Conservation (phyloP, 345 rosid species). For the Brassica rapa region DNA sequence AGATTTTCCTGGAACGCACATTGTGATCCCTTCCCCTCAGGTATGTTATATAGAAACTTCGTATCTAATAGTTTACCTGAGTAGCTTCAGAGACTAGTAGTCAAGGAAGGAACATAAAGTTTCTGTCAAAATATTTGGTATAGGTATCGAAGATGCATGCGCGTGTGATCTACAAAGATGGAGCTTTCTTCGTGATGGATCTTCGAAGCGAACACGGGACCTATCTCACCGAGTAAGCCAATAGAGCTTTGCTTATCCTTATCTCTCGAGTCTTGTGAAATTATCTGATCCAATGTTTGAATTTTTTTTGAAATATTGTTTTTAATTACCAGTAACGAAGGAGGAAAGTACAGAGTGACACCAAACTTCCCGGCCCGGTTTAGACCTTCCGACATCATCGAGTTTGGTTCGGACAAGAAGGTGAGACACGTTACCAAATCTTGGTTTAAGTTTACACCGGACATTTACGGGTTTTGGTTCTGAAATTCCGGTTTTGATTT, state of each 20-base stretch:
- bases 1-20: conserved; percentile 55
- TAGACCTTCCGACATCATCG: conserved; percentile 57
- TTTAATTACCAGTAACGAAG: conserved; percentile 54
- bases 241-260: background rate
- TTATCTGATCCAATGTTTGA: conserved; percentile 1
- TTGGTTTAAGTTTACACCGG: background rate
- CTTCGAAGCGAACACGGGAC: conserved; percentile 75
- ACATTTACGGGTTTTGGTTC: background rate
- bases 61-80: background rate
- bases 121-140: conserved; percentile 6
- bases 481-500: background rate
- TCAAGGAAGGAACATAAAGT: background rate
- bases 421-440: conserved; percentile 38
- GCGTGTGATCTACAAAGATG: conserved; percentile 67
- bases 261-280: background rate
- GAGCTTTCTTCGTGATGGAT: conserved; percentile 72
- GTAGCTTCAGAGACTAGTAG: conserved; percentile 10
- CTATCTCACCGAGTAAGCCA: conserved; percentile 69
- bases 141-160: conserved; percentile 86
- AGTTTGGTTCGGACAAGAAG: conserved; percentile 72
- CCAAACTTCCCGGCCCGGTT: conserved; percentile 62
- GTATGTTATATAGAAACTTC: conserved; percentile 43
- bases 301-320: conserved; percentile 8
- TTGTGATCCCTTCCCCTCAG: conserved; percentile 63
- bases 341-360: conserved; percentile 51